Evolutionary conservation across 177 flowering plant species (phyloP).

Genomic region (Vitis hybrid): DNA sequence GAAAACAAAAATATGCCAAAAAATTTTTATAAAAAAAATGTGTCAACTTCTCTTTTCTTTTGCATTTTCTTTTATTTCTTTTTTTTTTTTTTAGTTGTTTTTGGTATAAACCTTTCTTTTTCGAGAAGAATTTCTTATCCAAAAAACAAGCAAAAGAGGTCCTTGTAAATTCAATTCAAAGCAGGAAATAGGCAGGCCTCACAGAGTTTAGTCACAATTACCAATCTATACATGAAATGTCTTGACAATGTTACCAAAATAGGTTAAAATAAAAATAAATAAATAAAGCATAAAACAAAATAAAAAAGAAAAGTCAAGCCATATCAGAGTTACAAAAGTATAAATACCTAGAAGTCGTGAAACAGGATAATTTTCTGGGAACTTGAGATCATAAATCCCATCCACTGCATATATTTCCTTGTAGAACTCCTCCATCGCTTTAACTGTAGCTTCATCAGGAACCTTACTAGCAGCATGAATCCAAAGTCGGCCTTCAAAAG

Average conservation of each 20-base stretch:
- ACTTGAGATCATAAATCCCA: constrained; percentile 77
- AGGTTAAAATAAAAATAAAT: not conserved
- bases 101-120: not conserved
- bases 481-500: constrained; percentile 84
- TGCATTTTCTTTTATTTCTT: too few relatives aligned
- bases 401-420: constrained; percentile 81
- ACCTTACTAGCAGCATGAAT: constrained; percentile 96
- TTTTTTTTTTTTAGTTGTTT: not conserved
- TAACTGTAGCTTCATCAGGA: constrained; percentile 80
- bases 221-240: not conserved
- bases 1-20: too few relatives aligned
- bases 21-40: too few relatives aligned
- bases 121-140: not conserved
- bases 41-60: too few relatives aligned
- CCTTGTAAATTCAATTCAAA: too few relatives aligned
- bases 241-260: not conserved
- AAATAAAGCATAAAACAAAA: not conserved
- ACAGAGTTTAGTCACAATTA: not conserved
- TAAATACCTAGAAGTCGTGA: constrained; percentile 81
- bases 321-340: not conserved
- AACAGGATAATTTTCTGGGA: constrained; percentile 89
- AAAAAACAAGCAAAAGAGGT: not conserved
- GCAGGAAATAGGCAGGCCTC: not conserved
- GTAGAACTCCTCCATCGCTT: constrained; percentile 96
- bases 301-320: not conserved